Conservation (phyloP, 2,329 filamentous ascomycete genomes). For the Coniochaeta sp. region DNA sequence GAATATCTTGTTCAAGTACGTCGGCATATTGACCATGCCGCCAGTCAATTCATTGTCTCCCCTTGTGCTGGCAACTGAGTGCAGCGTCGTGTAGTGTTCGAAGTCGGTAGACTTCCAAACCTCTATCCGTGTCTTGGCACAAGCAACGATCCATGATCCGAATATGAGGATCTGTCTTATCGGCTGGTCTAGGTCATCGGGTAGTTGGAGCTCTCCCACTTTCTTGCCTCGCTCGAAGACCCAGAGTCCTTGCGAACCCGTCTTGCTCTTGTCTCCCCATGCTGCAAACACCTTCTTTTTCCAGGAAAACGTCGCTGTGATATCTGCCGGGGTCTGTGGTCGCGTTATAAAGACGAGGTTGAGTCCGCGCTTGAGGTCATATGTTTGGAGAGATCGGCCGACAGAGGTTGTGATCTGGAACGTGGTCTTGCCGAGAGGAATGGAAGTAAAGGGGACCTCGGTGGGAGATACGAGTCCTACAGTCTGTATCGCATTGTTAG, state of each 20-base stretch:
- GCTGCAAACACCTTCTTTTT: constrained; percentile 84
- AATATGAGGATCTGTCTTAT: constrained; percentile 75
- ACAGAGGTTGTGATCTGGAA: constrained; percentile 97
- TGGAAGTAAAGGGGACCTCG: constrained; percentile 77
- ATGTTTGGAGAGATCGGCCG: constrained; percentile 85
- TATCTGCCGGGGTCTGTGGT: constrained; percentile 77
- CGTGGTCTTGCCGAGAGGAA: constrained; percentile 85
- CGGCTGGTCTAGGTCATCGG: constrained; percentile 58
- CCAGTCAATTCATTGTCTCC: constrained; percentile 66
- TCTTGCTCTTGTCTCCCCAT: constrained; percentile 60
- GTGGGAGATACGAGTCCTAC: constrained; percentile 91
- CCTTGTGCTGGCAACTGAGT: constrained; percentile 47
- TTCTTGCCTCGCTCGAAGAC: constrained; percentile 88
- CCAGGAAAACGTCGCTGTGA: constrained; percentile 84
- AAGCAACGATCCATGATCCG: constrained; percentile 85
- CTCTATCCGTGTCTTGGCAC: constrained; percentile 67
- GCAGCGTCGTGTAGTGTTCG: constrained; percentile 86
- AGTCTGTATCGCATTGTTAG: constrained; percentile 48
- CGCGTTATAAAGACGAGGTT: constrained; percentile 90
- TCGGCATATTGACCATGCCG: constrained; percentile 81
- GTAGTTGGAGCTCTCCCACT: constrained; percentile 65
- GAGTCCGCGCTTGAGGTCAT: constrained; percentile 83
- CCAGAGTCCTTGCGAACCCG: constrained; percentile 66
- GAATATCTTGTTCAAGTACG: constrained; percentile 93
- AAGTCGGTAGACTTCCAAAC: constrained; percentile 80